Evolutionary conservation across 164 flowering plant species (phyloP), one percentile per base, ranked within the genome.

Genomic region (Tetrastigma voinierianum): DNA sequence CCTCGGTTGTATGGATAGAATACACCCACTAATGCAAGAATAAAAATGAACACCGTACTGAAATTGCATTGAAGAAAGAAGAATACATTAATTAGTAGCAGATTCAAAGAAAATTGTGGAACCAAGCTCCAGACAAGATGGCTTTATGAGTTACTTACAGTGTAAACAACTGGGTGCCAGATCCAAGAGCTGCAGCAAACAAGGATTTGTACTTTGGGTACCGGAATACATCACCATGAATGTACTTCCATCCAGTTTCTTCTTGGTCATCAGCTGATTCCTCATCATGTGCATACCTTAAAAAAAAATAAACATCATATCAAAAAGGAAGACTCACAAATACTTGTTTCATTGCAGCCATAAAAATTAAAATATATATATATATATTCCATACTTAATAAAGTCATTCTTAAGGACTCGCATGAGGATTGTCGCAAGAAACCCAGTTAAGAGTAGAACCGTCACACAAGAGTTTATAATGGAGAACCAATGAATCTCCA

Each of bases 201-300:
- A 85, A 49, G 14, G n/a, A n/a, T 65, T 84, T 84, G 74, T 73
- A 66, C 64, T 77, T 81, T 10, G 86, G 88, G 65, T 59, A 84
- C n/a, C 88, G 75, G n/a, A 84, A 84, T 20, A 84, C 88, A 77
- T 84, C 86, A 18, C 84, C 86, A 68, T 84, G 88, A n/a, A 82
- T 82, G 75, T 84, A 82, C 76, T 82, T 82, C 88, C 86, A 84
- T 57, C 88, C 86, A 49, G 88, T 80, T 64, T 84, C 86, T 62
- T 84, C 88, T 74, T 77, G 86, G 69, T 84, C 86, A 64, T 84
- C 86, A 60, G 76, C 79, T 5, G 83, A 67, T 61, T 84, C 86
- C 71, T 82, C 88, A 68, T 84, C 86, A 66, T 78, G 84, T 4
- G 84, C 78, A 69, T 84, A 84, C 74, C 88, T 84, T 57, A 16